Evolutionary conservation across 495 filamentous ascomycete genomes (phyloP), one percentile per base, ranked within the genome.

Genomic region (Trichoderma orchidacearum): DNA sequence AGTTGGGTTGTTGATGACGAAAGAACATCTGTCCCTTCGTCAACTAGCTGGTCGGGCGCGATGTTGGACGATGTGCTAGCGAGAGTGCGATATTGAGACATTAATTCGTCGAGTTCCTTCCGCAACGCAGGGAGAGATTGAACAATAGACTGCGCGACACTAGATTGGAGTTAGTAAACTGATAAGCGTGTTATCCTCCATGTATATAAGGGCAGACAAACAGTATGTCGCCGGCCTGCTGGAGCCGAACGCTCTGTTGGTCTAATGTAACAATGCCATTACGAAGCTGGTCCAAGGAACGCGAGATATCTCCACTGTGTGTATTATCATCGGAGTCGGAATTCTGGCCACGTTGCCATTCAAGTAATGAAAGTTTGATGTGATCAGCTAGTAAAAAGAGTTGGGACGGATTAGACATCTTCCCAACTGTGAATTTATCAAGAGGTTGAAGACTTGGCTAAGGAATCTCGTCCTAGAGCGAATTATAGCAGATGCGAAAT

Each of bases 231-330:
- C 82, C 79, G 18, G 71, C 71, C 35, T 82, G 79, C 56, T 83
- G 74, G 30, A 89, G 68, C 29, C 80, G 75, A 54, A 71, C 68
- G 58, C 83, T 73, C 59, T 93, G 85, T 48, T 80, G 76, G 62
- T 87, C 84, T 23, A 95, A 73, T 12, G 79, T 69, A 60, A 89
- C 84, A 60, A 98, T 80, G 15, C 93, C 90, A 59, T 90, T 87
- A 38, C 81, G 81, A 53, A 98, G 80, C 34, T 86, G 87, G 30
- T 94, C 87, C 36, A 98, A 78, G 9, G 90, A 95, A 41, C 88
- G 78, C 5, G 89, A 90, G 59, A 96, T 93, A 61, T 94, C 86
- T 30, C 85, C 85, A 75, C 94, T 90, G 70, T 95, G 88, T 6
- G 85, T 80, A 18, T 21, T 23, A 64, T 90, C 84, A 11, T 64